These are phyloP conservation scores for Chlorella vulgaris DNA, from an alignment of 139 green algal genomes.

Conservation along the genomic window DNA sequence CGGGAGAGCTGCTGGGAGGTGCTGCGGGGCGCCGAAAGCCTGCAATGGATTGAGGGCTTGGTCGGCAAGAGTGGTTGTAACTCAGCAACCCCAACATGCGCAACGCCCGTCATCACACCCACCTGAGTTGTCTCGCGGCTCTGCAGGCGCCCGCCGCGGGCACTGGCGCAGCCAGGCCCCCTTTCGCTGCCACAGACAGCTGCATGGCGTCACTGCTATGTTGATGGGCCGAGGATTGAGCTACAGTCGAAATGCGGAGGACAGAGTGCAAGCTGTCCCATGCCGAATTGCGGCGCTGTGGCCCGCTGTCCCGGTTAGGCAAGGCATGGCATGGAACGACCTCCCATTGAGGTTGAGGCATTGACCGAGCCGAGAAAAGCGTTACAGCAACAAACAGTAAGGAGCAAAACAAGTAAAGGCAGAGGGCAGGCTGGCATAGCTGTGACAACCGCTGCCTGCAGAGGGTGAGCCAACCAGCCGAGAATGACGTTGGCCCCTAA, in stretches of 20 bases:
- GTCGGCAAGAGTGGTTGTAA: neutral
- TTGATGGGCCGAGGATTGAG: neutral
- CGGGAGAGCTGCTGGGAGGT: neutral
- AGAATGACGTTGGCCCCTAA: neutral
- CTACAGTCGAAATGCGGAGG: neutral
- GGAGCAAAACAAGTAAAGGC: neutral
- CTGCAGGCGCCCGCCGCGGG: no score
- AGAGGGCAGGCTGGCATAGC: no score
- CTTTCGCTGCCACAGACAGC: neutral
- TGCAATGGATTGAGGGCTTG: neutral
- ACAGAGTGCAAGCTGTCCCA: no score
- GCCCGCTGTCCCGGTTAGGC: no score
- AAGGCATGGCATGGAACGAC: neutral
- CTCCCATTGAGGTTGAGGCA: neutral
- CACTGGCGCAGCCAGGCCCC: no score
- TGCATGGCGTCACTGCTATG: neutral
- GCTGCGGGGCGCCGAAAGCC: neutral
- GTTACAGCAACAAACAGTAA: neutral
- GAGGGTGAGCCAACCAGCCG: neutral
- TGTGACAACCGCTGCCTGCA: no score
- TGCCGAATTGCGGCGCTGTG: no score
- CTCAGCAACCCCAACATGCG: no score
- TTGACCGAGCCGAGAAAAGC: neutral
- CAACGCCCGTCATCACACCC: no score
- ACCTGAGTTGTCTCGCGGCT: neutral